A percentile compares a stretch with the other conserved stretches of the same genome.
These are phyloP conservation scores for Megacollybia marginata DNA, from an alignment of 768 basidiomycete genomes.

Conservation along the genomic window DNA sequence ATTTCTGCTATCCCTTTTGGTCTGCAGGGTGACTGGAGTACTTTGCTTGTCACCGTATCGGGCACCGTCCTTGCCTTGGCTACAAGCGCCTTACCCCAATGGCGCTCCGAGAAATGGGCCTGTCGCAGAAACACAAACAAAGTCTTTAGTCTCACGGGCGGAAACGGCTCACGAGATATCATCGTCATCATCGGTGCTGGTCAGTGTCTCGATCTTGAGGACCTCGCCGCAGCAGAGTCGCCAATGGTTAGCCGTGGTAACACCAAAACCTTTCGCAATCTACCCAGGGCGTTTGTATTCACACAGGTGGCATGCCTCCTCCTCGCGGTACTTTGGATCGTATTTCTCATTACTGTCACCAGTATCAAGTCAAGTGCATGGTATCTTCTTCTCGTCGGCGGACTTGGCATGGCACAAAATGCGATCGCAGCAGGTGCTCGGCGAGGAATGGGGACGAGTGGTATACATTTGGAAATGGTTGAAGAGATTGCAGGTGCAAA, in stretches of 20 bases:
- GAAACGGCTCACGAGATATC: slow-evolving; percentile 20
- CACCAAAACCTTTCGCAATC: not conserved
- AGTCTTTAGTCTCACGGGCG: slow-evolving; percentile 19
- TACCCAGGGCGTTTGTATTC: not conserved
- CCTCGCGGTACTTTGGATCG: not conserved
- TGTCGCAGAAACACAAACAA: slow-evolving; percentile 13
- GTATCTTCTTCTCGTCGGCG: slow-evolving; percentile 2
- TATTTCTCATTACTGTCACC: not conserved
- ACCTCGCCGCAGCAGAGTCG: slow-evolving; percentile 17
- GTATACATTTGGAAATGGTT: slow-evolving; percentile 1
- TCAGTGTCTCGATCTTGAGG: slow-evolving; percentile 17
- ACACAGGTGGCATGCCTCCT: not conserved
- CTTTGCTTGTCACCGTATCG: slow-evolving; percentile 18
- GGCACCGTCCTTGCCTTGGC: slow-evolving; percentile 19
- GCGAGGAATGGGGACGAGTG: slow-evolving; percentile 1
- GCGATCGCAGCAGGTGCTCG: slow-evolving; percentile 2
- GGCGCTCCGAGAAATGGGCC: slow-evolving; percentile 22
- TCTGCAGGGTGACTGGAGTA: slow-evolving; percentile 17
- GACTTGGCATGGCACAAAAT: slow-evolving; percentile 6
- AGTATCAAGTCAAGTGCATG: not conserved
- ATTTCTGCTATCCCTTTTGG: slow-evolving; percentile 20
- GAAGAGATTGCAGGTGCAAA: not conserved
- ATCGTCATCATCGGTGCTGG: slow-evolving; percentile 22
- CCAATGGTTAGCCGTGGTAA: not conserved
- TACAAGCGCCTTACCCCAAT: slow-evolving; percentile 20